A percentile compares a stretch with the other conserved stretches of the same genome.
phyloP scores from a whole-genome alignment of 1,284 basidiomycete genomes.

The Tylopilus sp. region DNA sequence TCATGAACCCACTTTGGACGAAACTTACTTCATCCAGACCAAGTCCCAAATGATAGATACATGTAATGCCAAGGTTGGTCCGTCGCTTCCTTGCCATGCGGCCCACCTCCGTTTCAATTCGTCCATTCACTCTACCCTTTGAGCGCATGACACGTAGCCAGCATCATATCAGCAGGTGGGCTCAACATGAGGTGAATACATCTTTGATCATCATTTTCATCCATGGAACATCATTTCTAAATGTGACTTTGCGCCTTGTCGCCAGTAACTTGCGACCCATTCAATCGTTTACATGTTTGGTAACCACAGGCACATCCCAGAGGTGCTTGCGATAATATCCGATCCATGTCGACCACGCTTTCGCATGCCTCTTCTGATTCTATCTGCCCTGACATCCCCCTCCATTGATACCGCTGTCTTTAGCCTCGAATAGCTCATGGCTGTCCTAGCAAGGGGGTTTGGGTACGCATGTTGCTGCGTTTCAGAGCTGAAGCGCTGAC shows the following conservation, averaged over 20 bases:
- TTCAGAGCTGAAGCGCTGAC: conserved; percentile 5
- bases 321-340: conserved; percentile 34
- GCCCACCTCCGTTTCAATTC: conserved; percentile 26
- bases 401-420: conserved; percentile 27
- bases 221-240: conserved; percentile 25
- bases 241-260: conserved; percentile 24
- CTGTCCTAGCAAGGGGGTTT: conserved; percentile 10
- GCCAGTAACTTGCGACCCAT: conserved; percentile 25
- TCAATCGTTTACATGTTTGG: conserved; percentile 28
- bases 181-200: conserved; percentile 31
- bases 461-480: not conserved
- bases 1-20: conserved; percentile 22
- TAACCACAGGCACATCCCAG: conserved; percentile 28
- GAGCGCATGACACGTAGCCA: conserved; percentile 26
- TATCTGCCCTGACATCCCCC: conserved; percentile 13
- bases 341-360: conserved; percentile 27
- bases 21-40: conserved; percentile 12
- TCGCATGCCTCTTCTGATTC: conserved; percentile 19
- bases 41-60: conserved; percentile 11
- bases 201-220: conserved; percentile 30
- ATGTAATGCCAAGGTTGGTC: conserved; percentile 15
- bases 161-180: conserved; percentile 31
- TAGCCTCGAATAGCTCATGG: conserved; percentile 12
- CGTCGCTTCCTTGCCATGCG: conserved; percentile 28
- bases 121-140: conserved; percentile 22